Base-by-base conservation (phyloP, 2,329 filamentous ascomycete species). In the Pseudopithomyces maydicus region DNA sequence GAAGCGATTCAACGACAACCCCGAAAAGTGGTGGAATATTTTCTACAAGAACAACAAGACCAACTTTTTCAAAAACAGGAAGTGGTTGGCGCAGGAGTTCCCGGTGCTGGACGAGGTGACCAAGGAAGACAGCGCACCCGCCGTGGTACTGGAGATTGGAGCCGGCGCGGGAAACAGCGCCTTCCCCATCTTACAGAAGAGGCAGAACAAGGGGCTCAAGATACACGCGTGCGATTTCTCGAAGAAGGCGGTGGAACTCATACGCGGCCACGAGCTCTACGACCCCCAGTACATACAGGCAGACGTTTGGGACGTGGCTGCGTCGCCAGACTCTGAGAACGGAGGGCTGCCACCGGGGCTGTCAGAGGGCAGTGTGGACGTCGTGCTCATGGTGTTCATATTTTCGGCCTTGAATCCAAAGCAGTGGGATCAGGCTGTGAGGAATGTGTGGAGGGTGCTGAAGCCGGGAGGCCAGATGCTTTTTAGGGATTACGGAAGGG, bases 61-160 rank as follows among this genome's bases (percentile, higher is more conserved):
- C 69, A 98, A 98, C 73, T 99, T 99, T 79, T 99, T 99, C 86
- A 99, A 99, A 79, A 90, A 99, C 74, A 86, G 95, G 62, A 98
- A 98, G 75, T 99, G 95, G 95, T 81, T 99, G 32, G 89, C 90
- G 63, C 94, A 98, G 76, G 95, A 99, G 76, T 99, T 99, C 64
- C 95, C 95, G 0, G 80, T 98, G 3, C 80, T 99, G n/a, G 85
- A 84, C 22, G 84, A 90, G 56, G 84, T 97, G 49, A 94, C 90
- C 12, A 80, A 83, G 55, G 84, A 86, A 61, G 87, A 88, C 56
- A 87, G 89, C 2, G 91, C 90, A 3, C 83, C 84, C 22, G 83
- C 87, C 56, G 85, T 88, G 8, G 78, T 99, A 46, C 81, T 99
- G 39, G 95, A 99, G 75, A 91, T 98, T 60, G 95, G 95, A 54